phyloP scores from a whole-genome alignment of 495 filamentous ascomycete species.

The Glarea lozoyensis region DNA sequence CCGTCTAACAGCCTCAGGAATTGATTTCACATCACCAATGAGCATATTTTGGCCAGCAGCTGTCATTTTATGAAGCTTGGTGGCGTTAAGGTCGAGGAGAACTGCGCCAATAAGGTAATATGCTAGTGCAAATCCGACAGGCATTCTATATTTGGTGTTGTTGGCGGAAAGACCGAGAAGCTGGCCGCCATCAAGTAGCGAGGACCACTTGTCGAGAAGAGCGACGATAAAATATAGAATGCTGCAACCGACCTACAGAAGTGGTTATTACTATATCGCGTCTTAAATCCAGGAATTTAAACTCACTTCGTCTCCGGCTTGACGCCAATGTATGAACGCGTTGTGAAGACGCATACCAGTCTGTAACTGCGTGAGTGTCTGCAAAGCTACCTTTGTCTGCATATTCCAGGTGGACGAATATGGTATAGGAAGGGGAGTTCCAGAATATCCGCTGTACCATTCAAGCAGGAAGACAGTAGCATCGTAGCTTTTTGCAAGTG shows the following conservation, averaged over 20 bases:
- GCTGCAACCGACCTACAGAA: conserved; percentile 37
- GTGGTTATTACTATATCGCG: background rate
- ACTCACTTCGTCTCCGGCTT: conserved; percentile 37
- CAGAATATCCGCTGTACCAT: conserved; percentile 48
- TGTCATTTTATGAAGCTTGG: background rate
- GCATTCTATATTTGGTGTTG: conserved; percentile 35
- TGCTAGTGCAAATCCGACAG: conserved; percentile 46
- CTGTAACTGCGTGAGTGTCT: conserved; percentile 43
- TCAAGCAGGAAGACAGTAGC: conserved; percentile 50
- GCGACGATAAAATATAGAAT: conserved; percentile 51
- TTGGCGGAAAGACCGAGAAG: conserved; percentile 34
- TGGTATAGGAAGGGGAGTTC: conserved; percentile 40
- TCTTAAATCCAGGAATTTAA: background rate
- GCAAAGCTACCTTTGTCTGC: conserved; percentile 44
- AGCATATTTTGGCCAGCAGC: conserved; percentile 3
- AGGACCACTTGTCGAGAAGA: conserved; percentile 52
- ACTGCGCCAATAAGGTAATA: conserved; percentile 54
- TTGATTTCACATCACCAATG: conserved; percentile 22
- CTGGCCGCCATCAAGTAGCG: conserved; percentile 37
- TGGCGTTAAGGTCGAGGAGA: conserved; percentile 43
- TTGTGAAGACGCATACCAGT: conserved; percentile 53
- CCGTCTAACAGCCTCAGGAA: conserved; percentile 26
- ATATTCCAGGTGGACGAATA: conserved; percentile 58
- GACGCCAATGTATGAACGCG: conserved; percentile 53
- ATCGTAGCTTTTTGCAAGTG: conserved; percentile 41